Percentiles rank a stretch among this genome's conserved stretches.
Evolutionary conservation across 1,284 basidiomycete species (phyloP).

Genomic region (Anthracocystis walkeri): DNA sequence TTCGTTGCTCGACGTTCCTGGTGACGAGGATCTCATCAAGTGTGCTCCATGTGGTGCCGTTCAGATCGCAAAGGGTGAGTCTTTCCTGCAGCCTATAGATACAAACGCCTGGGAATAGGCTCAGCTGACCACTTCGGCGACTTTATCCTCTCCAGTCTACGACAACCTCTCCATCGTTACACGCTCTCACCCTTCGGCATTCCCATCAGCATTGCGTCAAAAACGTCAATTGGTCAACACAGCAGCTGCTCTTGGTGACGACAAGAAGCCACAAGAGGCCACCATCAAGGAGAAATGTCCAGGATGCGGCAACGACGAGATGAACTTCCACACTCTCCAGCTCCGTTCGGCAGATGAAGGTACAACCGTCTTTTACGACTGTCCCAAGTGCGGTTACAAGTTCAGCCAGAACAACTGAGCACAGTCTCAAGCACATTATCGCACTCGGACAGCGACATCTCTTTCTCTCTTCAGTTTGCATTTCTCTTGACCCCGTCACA

Average conservation of each 20-base stretch:
- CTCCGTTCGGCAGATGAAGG: slow-evolving; percentile 71
- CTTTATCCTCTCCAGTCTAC: slow-evolving; percentile 76
- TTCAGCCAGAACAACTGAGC: slow-evolving; percentile 66
- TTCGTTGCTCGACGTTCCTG: slow-evolving; percentile 85
- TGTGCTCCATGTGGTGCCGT: slow-evolving; percentile 89
- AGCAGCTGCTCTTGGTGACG: slow-evolving; percentile 34
- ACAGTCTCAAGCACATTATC: neutral
- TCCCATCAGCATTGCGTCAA: slow-evolving; percentile 87
- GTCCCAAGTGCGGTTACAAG: slow-evolving; percentile 69
- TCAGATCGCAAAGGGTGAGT: slow-evolving; percentile 75
- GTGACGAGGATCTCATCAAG: slow-evolving; percentile 79
- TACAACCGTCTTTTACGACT: slow-evolving; percentile 69
- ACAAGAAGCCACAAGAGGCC: slow-evolving; percentile 50
- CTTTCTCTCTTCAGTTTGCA: slow-evolving; percentile 7
- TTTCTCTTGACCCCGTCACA: slow-evolving; percentile 18
- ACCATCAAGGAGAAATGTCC: slow-evolving; percentile 94
- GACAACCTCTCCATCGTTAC: slow-evolving; percentile 92
- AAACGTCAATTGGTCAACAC: slow-evolving; percentile 85
- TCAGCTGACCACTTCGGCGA: neutral
- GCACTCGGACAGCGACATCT: neutral
- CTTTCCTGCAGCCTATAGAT: neutral
- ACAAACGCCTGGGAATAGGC: neutral
- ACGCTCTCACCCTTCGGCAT: slow-evolving; percentile 89
- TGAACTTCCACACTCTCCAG: slow-evolving; percentile 72
- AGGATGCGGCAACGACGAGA: slow-evolving; percentile 77